Conservation (phyloP, 495 filamentous ascomycete species). For the Xylaria palmicola region DNA sequence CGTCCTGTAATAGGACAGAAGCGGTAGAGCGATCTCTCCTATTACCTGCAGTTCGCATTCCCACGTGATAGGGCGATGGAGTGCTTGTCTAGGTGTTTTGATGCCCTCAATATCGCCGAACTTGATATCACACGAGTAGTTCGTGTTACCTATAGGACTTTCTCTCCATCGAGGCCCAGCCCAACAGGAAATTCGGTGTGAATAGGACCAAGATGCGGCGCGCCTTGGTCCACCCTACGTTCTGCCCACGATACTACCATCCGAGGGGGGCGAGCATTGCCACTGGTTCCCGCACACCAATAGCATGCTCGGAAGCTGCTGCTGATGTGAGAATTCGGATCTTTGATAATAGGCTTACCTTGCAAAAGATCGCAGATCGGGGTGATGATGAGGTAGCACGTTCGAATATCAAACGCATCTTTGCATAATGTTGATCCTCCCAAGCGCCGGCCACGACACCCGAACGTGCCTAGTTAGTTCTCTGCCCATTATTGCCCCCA, state of each 20-base stretch:
- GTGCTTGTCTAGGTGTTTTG: neutral
- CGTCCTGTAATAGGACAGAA: neutral
- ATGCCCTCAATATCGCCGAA: slow-evolving; percentile 2
- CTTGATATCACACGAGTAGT: slow-evolving; percentile 15
- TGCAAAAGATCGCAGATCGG: slow-evolving; percentile 8
- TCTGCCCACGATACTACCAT: slow-evolving; percentile 1
- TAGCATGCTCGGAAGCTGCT: slow-evolving; percentile 1
- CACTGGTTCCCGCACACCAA: slow-evolving; percentile 5
- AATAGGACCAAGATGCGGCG: neutral
- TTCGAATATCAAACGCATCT: slow-evolving; percentile 13
- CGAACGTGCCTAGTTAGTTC: neutral
- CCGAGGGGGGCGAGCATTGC: neutral
- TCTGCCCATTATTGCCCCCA: too few relatives aligned
- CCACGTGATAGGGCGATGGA: slow-evolving; percentile 13
- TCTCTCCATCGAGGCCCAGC: neutral
- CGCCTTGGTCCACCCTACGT: neutral
- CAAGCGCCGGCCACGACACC: neutral
- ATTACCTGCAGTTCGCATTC: slow-evolving; percentile 13
- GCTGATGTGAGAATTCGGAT: slow-evolving; percentile 15
- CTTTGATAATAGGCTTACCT: slow-evolving; percentile 9
- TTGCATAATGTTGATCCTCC: slow-evolving; percentile 9
- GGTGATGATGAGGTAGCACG: slow-evolving; percentile 12
- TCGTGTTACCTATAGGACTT: slow-evolving; percentile 11
- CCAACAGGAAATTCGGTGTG: neutral
- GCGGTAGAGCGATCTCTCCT: neutral